phyloP scores from a whole-genome alignment of 768 basidiomycete species.

The Pisolithus orientalis region DNA sequence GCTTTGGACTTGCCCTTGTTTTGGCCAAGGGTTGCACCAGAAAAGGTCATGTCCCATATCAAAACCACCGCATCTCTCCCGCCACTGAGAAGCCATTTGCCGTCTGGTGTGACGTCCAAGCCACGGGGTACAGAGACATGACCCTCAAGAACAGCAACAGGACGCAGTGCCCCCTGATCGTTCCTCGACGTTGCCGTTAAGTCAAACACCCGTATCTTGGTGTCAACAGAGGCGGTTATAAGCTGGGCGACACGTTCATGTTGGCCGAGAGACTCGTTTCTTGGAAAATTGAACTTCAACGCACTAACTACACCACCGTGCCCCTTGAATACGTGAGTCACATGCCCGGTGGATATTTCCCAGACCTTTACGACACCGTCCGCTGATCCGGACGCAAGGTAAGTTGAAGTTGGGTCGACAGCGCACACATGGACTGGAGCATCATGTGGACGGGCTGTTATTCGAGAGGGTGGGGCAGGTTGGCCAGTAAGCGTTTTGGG shows the following conservation, averaged over 20 bases:
- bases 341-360: conserved; percentile 81
- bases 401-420: conserved; percentile 78
- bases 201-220: conserved; percentile 88
- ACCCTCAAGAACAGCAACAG: conserved; percentile 83
- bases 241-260: conserved; percentile 62
- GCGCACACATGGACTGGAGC: conserved; percentile 90
- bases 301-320: conserved; percentile 98
- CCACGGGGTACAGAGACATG: conserved; percentile 94
- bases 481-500: conserved; percentile 45
- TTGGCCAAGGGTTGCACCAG: conserved; percentile 17
- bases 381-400: conserved; percentile 92
- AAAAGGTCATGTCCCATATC: conserved; percentile 72
- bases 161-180: conserved; percentile 50
- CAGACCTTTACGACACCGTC: conserved; percentile 97
- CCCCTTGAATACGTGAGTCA: conserved; percentile 92
- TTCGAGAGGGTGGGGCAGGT: conserved; percentile 62
- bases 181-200: conserved; percentile 60
- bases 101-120: conserved; percentile 78
- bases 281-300: conserved; percentile 75
- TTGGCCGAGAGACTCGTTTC: conserved; percentile 44
- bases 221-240: conserved; percentile 89
- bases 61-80: conserved; percentile 91
- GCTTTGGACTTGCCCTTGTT: conserved; percentile 43
- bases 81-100: conserved; percentile 84
- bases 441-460: conserved; percentile 81